Base-by-base conservation (phyloP, 768 basidiomycete genomes). In the Pulveroboletus frians region DNA sequence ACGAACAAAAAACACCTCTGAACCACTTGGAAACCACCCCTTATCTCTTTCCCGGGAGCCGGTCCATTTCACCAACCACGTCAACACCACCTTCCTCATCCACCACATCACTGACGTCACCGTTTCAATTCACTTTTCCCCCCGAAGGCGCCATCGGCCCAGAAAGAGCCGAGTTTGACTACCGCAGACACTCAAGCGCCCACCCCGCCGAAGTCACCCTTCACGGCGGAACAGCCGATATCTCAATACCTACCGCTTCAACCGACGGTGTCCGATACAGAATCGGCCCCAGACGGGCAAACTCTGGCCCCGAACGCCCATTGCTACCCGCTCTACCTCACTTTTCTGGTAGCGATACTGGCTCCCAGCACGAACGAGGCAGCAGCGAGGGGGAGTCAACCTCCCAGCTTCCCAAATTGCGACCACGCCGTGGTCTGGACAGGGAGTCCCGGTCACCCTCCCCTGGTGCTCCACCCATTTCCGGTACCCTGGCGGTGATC, bases 401-500 rank as follows among this genome's bases (percentile, higher is more conserved):
- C 39, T 61, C 70, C 14, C 65, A 60, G 35, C 65, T 65, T 55
- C 62, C 72, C 29, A 77, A 74, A 53, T 56, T 75, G 56, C 74
- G 78, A 39, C 62, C 75, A 48, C 78, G 79, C 44, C 77, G 76
- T 43, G 69, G 73, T 46, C 67, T 72, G 23, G 70, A 78, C 31
- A 75, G 73, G 59, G 69, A 72, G 56, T 72, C 71, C 23, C 69
- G 71, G 32, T 77, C 77, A 32, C 77, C 73, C 41, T 76, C 78
- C 41, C 75, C 76, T 15, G 64, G 66, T 36, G 64, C 64, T 46
- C 71, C 76, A 50, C 72, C 72, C 23, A 73, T 89, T 62, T 88
- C 85, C 43, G 85, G 86, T 21, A 92, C 90, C 27, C 78, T 92
- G 40, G 89, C 90, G 46, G 88, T 92, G 49, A 90, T 92, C 71